Conservation (phyloP, 495 filamentous ascomycete genomes). For the Aspergillus mulundensis region DNA sequence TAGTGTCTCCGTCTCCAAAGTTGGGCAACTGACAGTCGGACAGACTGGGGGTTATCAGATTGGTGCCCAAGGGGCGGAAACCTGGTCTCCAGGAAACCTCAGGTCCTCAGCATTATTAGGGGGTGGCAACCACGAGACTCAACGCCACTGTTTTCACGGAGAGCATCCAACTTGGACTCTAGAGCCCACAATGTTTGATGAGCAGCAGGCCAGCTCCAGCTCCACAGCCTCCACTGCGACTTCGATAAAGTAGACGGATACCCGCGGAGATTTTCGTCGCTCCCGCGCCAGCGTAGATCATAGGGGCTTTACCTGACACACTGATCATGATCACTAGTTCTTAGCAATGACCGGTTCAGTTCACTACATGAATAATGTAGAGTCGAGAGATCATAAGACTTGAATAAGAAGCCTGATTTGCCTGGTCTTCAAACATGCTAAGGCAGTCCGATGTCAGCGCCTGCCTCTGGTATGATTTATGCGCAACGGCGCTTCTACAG, state of each 20-base stretch:
- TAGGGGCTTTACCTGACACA: neutral
- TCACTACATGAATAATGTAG: neutral
- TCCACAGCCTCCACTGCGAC: neutral
- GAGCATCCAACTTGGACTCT: neutral
- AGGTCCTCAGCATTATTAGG: neutral
- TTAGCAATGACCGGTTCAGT: neutral
- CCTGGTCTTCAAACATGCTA: neutral
- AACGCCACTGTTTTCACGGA: neutral
- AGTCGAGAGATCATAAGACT: neutral
- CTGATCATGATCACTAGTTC: neutral
- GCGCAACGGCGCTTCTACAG: slow-evolving; percentile 1
- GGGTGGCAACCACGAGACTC: neutral
- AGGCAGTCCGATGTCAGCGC: neutral
- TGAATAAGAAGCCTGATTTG: neutral
- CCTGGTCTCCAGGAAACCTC: neutral
- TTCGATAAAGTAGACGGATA: neutral
- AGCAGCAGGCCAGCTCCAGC: too few relatives aligned
- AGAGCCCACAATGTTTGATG: neutral
- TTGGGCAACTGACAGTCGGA: slow-evolving; percentile 6
- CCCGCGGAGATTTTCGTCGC: neutral
- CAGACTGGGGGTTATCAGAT: slow-evolving; percentile 2
- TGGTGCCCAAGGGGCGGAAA: slow-evolving; percentile 1
- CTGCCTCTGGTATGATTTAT: neutral
- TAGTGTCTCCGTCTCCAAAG: slow-evolving; percentile 8
- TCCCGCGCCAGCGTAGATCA: neutral